Evolutionary conservation across 306 rosid species (phyloP), one percentile per base, ranked within the genome.

Genomic region (Vachellia pachyceras): DNA sequence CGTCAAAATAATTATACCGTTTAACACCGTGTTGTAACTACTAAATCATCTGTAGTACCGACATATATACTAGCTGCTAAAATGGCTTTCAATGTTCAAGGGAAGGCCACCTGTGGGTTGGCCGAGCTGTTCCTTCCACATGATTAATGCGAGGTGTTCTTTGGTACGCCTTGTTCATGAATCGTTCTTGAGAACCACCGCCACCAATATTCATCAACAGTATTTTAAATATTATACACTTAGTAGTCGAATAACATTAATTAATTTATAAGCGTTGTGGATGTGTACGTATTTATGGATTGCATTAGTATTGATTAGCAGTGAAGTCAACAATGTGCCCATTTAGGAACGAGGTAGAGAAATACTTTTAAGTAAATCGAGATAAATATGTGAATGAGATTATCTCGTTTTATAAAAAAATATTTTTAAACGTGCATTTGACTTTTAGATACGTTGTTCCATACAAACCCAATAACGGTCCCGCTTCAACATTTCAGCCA

Each of bases 241-340:
- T 20, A 55, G 8, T 20, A n/a, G 63, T 20, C 29, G 5, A 20
- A 55, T 52, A n/a, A n/a, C 4, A 23, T 58, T 58, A 1, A 10
- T 22, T 58, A 22, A 22, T 58, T 22, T 58, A 20, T 58, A 22
- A 23, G 14, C 64, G 11, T 20, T 20, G 63, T 9, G 33, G 20
- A 33, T 14, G 35, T 7, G 64, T 57, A 50, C 17, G 22, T 50
- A 50, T 50, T 17, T 5, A 8, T 57, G 64, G 29, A 68, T 76
- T 71, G 40, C 80, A 57, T 46, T 64, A 82, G 50, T 66, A 41
- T 2, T 3, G 68, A 72, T 80, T 20, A 37, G 70, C 50, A 68
- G 80, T 67, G 65, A 87, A 76, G 75, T 68, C 80, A 61, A 33
- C 68, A 49, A 13, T 58, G 79, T n/a, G n/a, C n/a, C n/a, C n/a